Percentiles rank a stretch among this genome's conserved stretches.
Conservation (phyloP, 2,329 filamentous ascomycete species). For the Talaromyces pinophilus region DNA sequence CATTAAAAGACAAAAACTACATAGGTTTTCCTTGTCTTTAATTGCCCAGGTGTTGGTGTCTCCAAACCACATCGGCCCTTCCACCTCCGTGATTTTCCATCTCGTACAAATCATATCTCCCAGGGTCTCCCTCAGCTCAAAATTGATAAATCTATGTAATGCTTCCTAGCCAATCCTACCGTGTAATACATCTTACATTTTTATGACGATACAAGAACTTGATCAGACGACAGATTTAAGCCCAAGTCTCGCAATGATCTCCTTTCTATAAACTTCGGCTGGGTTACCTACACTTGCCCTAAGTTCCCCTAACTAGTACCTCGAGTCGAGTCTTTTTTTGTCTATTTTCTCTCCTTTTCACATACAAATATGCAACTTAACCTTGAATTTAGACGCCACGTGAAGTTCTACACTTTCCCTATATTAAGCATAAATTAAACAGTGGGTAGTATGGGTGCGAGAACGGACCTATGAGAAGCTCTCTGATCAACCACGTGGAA, state of each 20-base stretch:
- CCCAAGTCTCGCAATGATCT: background rate
- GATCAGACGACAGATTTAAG: no score
- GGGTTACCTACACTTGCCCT: background rate
- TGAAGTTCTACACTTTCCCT: background rate
- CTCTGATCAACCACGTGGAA: conserved; percentile 10
- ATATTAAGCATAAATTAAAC: conserved; percentile 7
- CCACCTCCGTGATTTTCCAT: no score
- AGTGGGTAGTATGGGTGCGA: background rate
- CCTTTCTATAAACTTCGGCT: background rate
- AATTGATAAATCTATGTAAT: no score
- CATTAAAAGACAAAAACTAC: no score
- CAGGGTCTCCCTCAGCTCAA: no score
- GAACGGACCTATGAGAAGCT: background rate
- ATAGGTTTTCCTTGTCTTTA: no score
- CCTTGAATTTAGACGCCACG: background rate
- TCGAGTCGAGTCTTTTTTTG: background rate
- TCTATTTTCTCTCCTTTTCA: background rate
- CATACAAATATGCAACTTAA: background rate
- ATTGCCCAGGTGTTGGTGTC: no score
- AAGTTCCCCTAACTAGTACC: background rate
- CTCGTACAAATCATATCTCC: no score
- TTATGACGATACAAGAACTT: no score
- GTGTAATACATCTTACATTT: no score
- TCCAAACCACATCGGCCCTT: no score
- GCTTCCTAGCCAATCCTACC: no score